These are phyloP conservation scores for Durotheca rogersii DNA, from an alignment of 495 filamentous ascomycete species.

Conservation along the genomic window DNA sequence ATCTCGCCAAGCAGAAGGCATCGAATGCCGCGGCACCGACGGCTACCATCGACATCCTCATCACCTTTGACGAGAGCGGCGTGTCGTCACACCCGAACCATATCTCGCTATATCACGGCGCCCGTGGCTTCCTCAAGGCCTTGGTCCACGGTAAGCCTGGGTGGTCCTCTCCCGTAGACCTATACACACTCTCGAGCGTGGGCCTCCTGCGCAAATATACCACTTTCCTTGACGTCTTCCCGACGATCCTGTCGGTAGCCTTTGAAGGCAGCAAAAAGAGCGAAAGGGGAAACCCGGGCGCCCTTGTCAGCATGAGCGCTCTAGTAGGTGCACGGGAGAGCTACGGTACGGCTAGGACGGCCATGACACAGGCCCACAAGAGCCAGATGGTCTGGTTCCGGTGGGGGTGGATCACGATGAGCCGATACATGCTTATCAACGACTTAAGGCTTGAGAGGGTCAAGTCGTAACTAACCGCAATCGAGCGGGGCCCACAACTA, in stretches of 20 bases:
- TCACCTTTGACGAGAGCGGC: constrained; percentile 83
- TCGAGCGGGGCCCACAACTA: not conserved
- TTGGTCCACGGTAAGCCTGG: constrained; percentile 64
- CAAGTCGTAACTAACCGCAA: constrained; percentile 17
- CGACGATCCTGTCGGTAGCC: constrained; percentile 57
- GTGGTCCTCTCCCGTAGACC: constrained; percentile 69
- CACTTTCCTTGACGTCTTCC: constrained; percentile 68
- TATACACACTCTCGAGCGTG: constrained; percentile 79
- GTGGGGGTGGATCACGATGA: constrained; percentile 90
- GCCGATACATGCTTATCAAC: constrained; percentile 94
- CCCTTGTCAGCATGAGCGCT: constrained; percentile 70
- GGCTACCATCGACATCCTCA: constrained; percentile 72
- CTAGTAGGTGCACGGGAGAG: constrained; percentile 52
- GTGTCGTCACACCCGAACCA: constrained; percentile 91
- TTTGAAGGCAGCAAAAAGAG: constrained; percentile 39
- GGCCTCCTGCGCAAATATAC: constrained; percentile 76
- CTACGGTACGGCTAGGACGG: constrained; percentile 63
- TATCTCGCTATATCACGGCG: constrained; percentile 80
- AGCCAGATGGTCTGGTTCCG: constrained; percentile 99
- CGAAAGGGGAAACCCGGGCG: constrained; percentile 47
- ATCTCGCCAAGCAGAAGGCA: constrained; percentile 39
- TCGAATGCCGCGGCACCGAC: constrained; percentile 43
- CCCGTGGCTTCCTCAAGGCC: constrained; percentile 63
- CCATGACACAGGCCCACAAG: constrained; percentile 84
- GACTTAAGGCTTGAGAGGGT: constrained; percentile 68